Evolutionary conservation across 2,329 filamentous ascomycete species (phyloP), one percentile per base, ranked within the genome.

Genomic region (Cercospora canescens): DNA sequence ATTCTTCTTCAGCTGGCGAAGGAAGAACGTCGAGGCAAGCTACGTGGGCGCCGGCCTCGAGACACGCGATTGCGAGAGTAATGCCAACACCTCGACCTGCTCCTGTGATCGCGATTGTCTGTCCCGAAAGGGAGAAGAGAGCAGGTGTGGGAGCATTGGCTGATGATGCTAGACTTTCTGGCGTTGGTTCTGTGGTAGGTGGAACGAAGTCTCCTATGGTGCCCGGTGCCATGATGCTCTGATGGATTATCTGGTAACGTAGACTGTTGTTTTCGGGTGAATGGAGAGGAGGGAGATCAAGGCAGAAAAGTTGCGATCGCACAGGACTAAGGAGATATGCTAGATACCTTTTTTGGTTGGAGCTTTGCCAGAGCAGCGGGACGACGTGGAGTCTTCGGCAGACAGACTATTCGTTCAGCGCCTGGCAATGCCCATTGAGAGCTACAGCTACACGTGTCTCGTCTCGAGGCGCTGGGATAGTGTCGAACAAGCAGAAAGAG

Each of bases 1-100:
- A 83, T 77, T 92, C 94, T 62, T 86, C 84, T 1, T 84, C 74
- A 11, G 84, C 84, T 1, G 87, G 87, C 41, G 80, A 76, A 4
- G 83, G 80, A n/a, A 90, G 83, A 16, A 72, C 62, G 48, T 75
- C 74, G 18, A 76, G 65, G 59, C 74, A 74, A 18, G 73, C 74
- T 6, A 75, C 73, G 41, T 71, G 63, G 28, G 69, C 74, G 8
- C 74, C 74, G 7, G 72, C 74, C 66, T 76, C 74, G 6, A 72
- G 67, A 3, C 74, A 65, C 1, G 71, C 75, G 56, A 72, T 70
- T 16, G 73, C 75, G 34, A 76, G 68, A 14, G 74, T 72, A 26
- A 76, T 69, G 0, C 75, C 75, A 12, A 76, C 65, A 6, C 75
- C 75, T 48, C 74, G 63, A 5, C 73, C 75, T 12, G 71, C 75